These are phyloP conservation scores for Phytophthora megakarya DNA, from an alignment of 352 stramenopile genomes.

Conservation along the genomic window DNA sequence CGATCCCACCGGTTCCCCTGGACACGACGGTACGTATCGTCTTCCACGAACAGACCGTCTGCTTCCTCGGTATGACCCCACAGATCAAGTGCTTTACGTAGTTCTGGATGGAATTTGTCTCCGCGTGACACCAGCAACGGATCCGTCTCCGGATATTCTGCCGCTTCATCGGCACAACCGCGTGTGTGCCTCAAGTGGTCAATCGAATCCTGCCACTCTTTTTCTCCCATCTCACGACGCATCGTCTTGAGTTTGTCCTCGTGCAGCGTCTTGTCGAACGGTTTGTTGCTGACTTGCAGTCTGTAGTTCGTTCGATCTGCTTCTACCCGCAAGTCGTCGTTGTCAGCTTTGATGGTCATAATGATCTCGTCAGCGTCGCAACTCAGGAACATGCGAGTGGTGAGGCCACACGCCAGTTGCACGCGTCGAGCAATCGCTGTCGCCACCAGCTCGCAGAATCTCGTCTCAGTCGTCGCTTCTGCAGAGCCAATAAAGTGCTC, in stretches of 20 bases:
- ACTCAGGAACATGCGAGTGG: slow-evolving; percentile 82
- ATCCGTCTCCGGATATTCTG: slow-evolving; percentile 72
- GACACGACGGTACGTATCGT: slow-evolving; percentile 44
- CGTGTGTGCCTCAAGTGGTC: slow-evolving; percentile 64
- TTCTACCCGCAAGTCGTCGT: slow-evolving; percentile 74
- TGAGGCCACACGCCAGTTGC: slow-evolving; percentile 78
- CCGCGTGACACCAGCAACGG: slow-evolving; percentile 68
- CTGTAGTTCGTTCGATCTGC: slow-evolving; percentile 74
- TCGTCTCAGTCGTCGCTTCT: slow-evolving; percentile 51
- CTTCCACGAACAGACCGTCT: slow-evolving; percentile 62
- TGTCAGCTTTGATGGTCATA: slow-evolving; percentile 81
- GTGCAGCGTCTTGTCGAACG: slow-evolving; percentile 64
- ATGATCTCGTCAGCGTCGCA: slow-evolving; percentile 80
- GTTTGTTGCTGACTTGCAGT: slow-evolving; percentile 77
- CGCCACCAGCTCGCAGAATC: slow-evolving; percentile 75
- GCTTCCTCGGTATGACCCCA: slow-evolving; percentile 83
- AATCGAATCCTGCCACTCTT: slow-evolving; percentile 52
- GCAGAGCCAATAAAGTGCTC: slow-evolving; percentile 48
- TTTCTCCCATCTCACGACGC: slow-evolving; percentile 55
- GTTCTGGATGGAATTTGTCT: slow-evolving; percentile 63
- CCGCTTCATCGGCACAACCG: slow-evolving; percentile 37
- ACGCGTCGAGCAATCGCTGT: slow-evolving; percentile 66
- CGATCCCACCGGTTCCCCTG: slow-evolving; percentile 27
- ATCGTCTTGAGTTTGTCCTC: slow-evolving; percentile 55
- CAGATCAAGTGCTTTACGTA: slow-evolving; percentile 52